Evolutionary conservation across 2,329 filamentous ascomycete species (phyloP).

Genomic region (Endoconidiophora laricicola): DNA sequence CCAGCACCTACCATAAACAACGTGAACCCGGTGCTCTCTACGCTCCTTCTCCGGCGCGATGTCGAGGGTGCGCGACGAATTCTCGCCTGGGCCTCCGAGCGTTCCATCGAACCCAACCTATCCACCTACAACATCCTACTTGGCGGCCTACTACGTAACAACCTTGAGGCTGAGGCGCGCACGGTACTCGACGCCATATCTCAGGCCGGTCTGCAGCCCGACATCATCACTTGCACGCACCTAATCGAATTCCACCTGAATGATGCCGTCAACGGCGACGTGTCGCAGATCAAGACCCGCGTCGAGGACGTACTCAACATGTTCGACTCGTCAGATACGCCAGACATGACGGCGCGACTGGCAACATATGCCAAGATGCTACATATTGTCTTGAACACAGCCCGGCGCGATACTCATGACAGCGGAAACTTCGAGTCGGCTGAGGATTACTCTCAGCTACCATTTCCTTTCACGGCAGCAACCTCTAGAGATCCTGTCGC

Average conservation of each 20-base stretch:
- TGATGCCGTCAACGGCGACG: constrained; percentile 4
- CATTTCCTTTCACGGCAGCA: too few species aligned
- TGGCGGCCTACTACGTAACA: constrained; percentile 36
- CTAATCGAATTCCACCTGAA: constrained; percentile 43
- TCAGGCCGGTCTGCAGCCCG: constrained; percentile 33
- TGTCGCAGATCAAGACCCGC: constrained; percentile 29
- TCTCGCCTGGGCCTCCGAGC: constrained; percentile 39
- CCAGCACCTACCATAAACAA: constrained; percentile 45
- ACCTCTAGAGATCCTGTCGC: too few species aligned
- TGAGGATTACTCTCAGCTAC: too few species aligned
- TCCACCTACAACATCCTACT: constrained; percentile 55
- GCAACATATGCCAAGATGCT: constrained; percentile 56
- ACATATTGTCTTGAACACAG: constrained; percentile 35
- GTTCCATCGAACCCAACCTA: constrained; percentile 38
- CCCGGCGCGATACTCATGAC: background rate
- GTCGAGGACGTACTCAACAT: constrained; percentile 33
- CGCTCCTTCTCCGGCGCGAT: constrained; percentile 35
- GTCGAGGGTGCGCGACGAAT: constrained; percentile 34
- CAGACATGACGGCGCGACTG: constrained; percentile 41
- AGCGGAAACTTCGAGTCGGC: constrained; percentile 15
- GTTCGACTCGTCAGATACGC: constrained; percentile 38
- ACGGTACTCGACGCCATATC: constrained; percentile 44
- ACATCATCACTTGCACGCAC: constrained; percentile 57
- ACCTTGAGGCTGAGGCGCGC: constrained; percentile 30
- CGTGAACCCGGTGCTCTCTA: constrained; percentile 55